Evolutionary conservation across 768 basidiomycete genomes (phyloP), one percentile per base, ranked within the genome.

Genomic region (Tylopilus vinaceipallidus): DNA sequence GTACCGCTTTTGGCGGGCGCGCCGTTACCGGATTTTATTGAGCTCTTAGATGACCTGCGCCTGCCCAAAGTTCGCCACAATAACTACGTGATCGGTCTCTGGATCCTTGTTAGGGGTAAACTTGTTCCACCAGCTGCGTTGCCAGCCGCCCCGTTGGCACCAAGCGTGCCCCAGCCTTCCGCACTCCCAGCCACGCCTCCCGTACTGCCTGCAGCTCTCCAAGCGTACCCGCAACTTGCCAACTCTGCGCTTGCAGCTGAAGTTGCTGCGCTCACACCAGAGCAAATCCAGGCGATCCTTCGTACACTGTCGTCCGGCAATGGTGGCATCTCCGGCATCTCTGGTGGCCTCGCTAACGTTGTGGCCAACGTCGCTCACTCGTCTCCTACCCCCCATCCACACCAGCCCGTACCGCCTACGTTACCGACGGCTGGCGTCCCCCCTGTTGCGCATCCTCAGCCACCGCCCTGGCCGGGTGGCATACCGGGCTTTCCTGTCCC

Each of bases 51-150:
- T 56, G 76, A 88, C 23, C 75, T 92, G 39, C 75, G 74, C 49
- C 65, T 95, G 2, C 88, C 90, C 13, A 81, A 79, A 57, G 62
- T 70, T 10, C 78, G 92, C 24, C 76, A 66, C n/a, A 64, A 70
- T 3, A 81, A 90, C 61, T 83, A 83, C 52, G 75, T 95, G 33
- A 71, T 95, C 37, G 88, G 88, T 20, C 82, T 95, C 13, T 92
- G 90, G 81, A 78, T 95, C n/a, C 74, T 94, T 16, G 81, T 78
- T 59, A 92, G 86, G 66, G 91, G 88, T 22, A 91, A 83, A 67
- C 78, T 91, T 4, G 75, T 72, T n/a, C 69, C 75, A 16, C 74
- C 73, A 20, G 70, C 75, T 54, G 45, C 55, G 37, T 48, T 61
- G 45, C 59, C 57, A 27, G 41, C 55, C 36, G 22, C 49, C 4